A percentile compares a stretch with the other conserved stretches of the same genome.
These are phyloP conservation scores for Exophiala lecanii-corni DNA, from an alignment of 2,329 filamentous ascomycete genomes.

Conservation along the genomic window DNA sequence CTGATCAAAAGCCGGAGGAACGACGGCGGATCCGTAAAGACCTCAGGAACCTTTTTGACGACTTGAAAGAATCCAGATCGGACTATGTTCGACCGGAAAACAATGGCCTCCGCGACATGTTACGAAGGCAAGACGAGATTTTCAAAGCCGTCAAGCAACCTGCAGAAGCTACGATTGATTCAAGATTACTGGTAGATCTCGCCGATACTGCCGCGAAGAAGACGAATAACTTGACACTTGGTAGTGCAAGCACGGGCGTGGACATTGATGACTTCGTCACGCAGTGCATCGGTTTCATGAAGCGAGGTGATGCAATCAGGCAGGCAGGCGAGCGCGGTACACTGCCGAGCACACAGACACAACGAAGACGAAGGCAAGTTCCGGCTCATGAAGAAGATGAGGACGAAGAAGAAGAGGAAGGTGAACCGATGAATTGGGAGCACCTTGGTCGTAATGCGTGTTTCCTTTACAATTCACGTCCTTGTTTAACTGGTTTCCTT, in stretches of 20 bases:
- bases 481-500: slow-evolving; percentile 75
- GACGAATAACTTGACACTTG: slow-evolving; percentile 67
- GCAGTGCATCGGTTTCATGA: slow-evolving; percentile 87
- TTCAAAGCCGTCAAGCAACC: slow-evolving; percentile 76
- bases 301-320: slow-evolving; percentile 48
- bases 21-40: slow-evolving; percentile 66
- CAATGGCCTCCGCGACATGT: slow-evolving; percentile 58
- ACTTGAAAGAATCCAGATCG: slow-evolving; percentile 59
- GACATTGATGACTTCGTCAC: slow-evolving; percentile 90
- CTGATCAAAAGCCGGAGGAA: slow-evolving; percentile 72
- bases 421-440: slow-evolving; percentile 80
- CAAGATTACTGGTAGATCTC: slow-evolving; percentile 73
- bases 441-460: slow-evolving; percentile 75
- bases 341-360: slow-evolving; percentile 37
- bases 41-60: slow-evolving; percentile 62
- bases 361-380: slow-evolving; percentile 33
- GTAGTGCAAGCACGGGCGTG: slow-evolving; percentile 67
- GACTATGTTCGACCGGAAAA: slow-evolving; percentile 66
- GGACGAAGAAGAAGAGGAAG: slow-evolving; percentile 61
- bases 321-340: slow-evolving; percentile 37
- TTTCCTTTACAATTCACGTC: slow-evolving; percentile 66
- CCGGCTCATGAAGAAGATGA: slow-evolving; percentile 54
- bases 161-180: slow-evolving; percentile 83
- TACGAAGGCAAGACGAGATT: slow-evolving; percentile 62
- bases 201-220: slow-evolving; percentile 78